Evolutionary conservation across 2,329 filamentous ascomycete genomes (phyloP), one percentile per base, ranked within the genome.

Genomic region (Microsporum canis): DNA sequence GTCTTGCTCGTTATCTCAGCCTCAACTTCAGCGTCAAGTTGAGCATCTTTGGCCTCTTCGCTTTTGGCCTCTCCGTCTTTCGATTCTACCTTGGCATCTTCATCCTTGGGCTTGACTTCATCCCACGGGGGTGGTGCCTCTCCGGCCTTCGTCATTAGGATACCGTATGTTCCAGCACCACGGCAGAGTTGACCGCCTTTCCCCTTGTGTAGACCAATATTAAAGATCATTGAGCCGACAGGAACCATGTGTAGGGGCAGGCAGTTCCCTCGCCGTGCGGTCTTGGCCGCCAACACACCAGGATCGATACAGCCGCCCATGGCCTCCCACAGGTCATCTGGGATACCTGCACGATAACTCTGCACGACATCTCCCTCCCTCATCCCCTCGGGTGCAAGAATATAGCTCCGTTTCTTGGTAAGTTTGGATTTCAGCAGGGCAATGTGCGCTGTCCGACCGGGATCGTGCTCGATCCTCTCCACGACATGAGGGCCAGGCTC

Each of bases 231-330:
- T 2, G 91, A 96, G n/a, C 94, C 92, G 43, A 96, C 82, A 0
- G 94, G 95, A 63, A 99, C 88, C 86, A 99, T 94, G 76, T 95
- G 89, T 72, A 99, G 80, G 12, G 94, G 94, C 67, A 99, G 77
- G 72, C 94, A 99, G 75, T 99, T 99, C 60, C 94, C 94, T 70
- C 90, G 84, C 78, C 91, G 91, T 0, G 91, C 91, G 29, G 95
- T 99, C 78, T 89, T 94, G 34, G 94, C 89, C 5, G 95, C 94
- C 64, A 99, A 78, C 73, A 99, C 89, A 87, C 95, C 95, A 8
- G 92, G 91, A 80, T 99, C 94, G 58, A 96, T 83, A 47, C 87
- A 78, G 67, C 94, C 92, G 63, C 94, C 94, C 91, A 99, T 97
- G 71, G 86, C 91, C 58, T 88, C 85, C 69, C 96, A 82, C 61